Conservation (phyloP, 2,329 filamentous ascomycete species). For the Trichoderma atroviride region DNA sequence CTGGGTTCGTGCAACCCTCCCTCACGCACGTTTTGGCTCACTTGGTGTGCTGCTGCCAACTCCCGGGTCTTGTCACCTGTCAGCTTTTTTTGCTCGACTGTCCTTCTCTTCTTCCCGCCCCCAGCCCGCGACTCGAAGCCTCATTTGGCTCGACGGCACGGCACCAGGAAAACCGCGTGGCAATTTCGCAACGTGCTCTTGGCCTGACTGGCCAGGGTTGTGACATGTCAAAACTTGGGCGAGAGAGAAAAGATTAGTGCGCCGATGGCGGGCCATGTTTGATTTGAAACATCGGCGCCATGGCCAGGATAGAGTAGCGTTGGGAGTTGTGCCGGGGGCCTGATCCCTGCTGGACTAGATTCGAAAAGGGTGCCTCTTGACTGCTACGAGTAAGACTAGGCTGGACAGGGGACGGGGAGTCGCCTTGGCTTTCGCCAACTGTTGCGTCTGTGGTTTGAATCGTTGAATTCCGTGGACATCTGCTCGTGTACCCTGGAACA, state of each 20-base stretch:
- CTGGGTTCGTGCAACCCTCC: background rate
- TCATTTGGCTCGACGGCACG: background rate
- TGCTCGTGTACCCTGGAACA: background rate
- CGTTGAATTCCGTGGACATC: background rate
- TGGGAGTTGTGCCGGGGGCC: background rate
- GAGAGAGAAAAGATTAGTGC: slow-evolving; percentile 13
- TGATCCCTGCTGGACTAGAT: background rate
- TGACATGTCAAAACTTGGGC: background rate
- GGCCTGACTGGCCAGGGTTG: background rate
- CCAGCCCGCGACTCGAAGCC: background rate
- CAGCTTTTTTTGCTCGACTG: background rate
- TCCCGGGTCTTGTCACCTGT: background rate
- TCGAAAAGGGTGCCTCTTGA: background rate
- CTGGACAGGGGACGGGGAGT: background rate
- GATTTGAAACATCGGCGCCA: slow-evolving; percentile 24
- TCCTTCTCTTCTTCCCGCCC: background rate
- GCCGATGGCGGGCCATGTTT: slow-evolving; percentile 19
- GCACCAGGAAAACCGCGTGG: slow-evolving; percentile 9
- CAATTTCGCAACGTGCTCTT: slow-evolving; percentile 14
- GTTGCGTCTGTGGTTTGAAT: background rate
- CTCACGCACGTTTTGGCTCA: background rate
- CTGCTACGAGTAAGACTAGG: background rate
- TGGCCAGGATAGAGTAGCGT: slow-evolving; percentile 10
- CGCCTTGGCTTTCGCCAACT: background rate
- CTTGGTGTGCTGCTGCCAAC: background rate